phyloP scores from a whole-genome alignment of 1,139 yeast genomes.

The Candida dubliniensis region DNA sequence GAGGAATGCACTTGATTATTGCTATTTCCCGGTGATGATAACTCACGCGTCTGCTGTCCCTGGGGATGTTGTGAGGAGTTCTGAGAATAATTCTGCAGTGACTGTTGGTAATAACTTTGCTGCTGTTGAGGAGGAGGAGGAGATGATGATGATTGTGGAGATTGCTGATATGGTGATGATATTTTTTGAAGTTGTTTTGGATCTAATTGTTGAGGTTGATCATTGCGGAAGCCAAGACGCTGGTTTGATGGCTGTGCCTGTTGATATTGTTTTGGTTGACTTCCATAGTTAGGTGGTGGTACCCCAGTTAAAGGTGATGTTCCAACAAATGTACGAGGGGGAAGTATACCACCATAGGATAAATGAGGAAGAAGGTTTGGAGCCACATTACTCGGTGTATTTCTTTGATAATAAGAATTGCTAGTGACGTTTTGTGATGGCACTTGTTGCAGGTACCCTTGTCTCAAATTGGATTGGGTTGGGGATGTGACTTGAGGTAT shows the following conservation, averaged over 20 bases:
- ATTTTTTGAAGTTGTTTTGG: slow-evolving; percentile 16
- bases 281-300: slow-evolving; percentile 6
- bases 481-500: slow-evolving; percentile 6
- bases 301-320: slow-evolving; percentile 8
- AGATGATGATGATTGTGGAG: slow-evolving; percentile 4
- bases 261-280: slow-evolving; percentile 9
- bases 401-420: slow-evolving; percentile 1
- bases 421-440: slow-evolving; percentile 3
- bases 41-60: slow-evolving; percentile 14
- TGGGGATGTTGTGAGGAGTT: slow-evolving; percentile 8
- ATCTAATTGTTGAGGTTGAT: slow-evolving; percentile 17
- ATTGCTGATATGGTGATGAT: slow-evolving; percentile 12
- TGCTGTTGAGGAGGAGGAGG: slow-evolving; percentile 15
- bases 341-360: slow-evolving; percentile 8
- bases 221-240: slow-evolving; percentile 8
- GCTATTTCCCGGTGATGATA: too few relatives aligned
- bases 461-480: slow-evolving; percentile 6
- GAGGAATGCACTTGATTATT: background rate
- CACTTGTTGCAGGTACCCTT: slow-evolving; percentile 6
- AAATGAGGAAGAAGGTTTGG: slow-evolving; percentile 13
- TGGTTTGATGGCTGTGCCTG: slow-evolving; percentile 10
- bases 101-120: slow-evolving; percentile 9
- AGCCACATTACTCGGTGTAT: background rate
- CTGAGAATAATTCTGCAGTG: slow-evolving; percentile 17
- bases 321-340: slow-evolving; percentile 10